phyloP scores from a whole-genome alignment of 176 grass and related monocot genomes.

The Echinochloa phyllopogon region DNA sequence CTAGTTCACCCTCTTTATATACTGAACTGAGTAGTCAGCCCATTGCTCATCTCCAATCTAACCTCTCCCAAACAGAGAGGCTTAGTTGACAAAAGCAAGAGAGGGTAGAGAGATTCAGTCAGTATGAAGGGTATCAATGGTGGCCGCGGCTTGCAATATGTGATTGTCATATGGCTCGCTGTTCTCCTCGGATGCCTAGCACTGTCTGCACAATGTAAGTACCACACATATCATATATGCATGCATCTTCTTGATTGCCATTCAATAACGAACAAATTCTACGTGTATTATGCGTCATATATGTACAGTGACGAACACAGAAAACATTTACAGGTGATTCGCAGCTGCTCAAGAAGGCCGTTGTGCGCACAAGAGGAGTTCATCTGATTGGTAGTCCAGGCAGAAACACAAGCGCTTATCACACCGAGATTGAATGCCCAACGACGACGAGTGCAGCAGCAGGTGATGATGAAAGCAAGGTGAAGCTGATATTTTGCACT shows the following conservation, averaged over 20 bases:
- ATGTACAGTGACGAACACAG: too few relatives aligned
- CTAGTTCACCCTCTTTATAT: too few relatives aligned
- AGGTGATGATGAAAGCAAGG: neutral
- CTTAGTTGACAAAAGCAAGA: too few relatives aligned
- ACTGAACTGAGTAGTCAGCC: too few relatives aligned
- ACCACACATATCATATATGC: too few relatives aligned
- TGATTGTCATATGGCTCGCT: neutral
- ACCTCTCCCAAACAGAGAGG: too few relatives aligned
- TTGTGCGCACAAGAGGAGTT: neutral
- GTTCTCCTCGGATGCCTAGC: neutral
- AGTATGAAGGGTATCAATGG: neutral
- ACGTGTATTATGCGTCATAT: neutral
- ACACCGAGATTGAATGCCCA: neutral
- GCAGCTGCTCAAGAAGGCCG: neutral
- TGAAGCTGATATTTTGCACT: neutral
- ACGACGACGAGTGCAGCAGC: too few relatives aligned
- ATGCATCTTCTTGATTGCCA: neutral
- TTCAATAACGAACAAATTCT: neutral
- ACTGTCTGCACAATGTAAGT: neutral
- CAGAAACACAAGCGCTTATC: neutral
- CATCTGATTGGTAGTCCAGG: neutral
- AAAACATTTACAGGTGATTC: neutral
- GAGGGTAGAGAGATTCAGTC: neutral
- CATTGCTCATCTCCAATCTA: too few relatives aligned
- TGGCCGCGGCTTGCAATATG: neutral